These are phyloP conservation scores for Triticum monococcum DNA, from an alignment of 176 grass and related monocot species.

Conservation along the genomic window DNA sequence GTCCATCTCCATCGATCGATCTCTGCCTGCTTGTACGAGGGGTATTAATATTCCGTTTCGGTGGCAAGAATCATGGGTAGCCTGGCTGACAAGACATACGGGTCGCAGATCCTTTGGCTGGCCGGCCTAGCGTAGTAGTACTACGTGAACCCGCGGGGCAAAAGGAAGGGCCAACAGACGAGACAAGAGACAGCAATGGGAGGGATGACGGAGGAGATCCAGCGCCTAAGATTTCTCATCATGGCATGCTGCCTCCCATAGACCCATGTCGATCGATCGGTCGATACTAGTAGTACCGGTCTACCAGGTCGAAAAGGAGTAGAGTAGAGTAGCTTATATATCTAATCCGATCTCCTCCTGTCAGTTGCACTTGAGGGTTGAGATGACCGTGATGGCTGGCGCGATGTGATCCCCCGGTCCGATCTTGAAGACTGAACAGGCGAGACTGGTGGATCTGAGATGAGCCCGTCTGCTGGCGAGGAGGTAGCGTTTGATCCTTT, in stretches of 20 bases:
- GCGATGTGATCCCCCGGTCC: conserved; percentile 38
- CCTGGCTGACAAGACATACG: not conserved
- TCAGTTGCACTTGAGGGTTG: conserved; percentile 1
- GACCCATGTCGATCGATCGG: not conserved
- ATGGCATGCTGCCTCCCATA: conserved; percentile 20
- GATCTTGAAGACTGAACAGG: not conserved
- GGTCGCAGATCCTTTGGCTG: not conserved
- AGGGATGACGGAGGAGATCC: conserved; percentile 37
- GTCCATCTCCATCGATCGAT: not conserved
- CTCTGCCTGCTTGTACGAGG: no score
- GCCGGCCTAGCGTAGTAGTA: not conserved
- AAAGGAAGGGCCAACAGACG: not conserved
- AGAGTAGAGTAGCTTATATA: not conserved
- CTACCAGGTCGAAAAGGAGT: not conserved
- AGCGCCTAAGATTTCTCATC: conserved; percentile 37
- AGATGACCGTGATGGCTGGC: conserved; percentile 22
- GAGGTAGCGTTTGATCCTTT: not conserved
- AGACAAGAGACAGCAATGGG: not conserved
- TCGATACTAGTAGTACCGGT: not conserved
- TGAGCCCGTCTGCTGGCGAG: conserved; percentile 8
- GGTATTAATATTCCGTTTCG: not conserved
- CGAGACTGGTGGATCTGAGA: not conserved
- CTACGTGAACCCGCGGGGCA: not conserved
- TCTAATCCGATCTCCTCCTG: conserved; percentile 19
- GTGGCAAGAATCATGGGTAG: not conserved